phyloP scores from a whole-genome alignment of 306 rosid species.

The Lablab purpureus region DNA sequence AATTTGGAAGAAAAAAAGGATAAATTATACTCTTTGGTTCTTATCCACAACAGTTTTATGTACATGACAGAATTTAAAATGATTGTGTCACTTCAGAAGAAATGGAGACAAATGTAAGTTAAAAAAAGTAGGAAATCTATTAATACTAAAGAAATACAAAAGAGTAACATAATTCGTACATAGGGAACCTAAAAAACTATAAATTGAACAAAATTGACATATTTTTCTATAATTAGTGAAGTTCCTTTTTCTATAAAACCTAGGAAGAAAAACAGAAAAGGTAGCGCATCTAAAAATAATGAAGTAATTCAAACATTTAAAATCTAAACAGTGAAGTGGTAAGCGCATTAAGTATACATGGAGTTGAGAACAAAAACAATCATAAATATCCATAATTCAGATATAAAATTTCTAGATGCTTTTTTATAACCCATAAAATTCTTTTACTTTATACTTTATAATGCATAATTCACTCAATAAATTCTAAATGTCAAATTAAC shows the following conservation, averaged over 20 bases:
- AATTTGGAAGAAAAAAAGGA: background rate
- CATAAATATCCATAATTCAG: background rate
- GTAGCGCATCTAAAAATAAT: slow-evolving; percentile 1
- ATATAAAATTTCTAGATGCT: background rate
- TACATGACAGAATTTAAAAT: background rate
- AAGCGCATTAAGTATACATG: background rate
- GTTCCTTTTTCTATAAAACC: background rate
- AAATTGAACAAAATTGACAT: background rate
- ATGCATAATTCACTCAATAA: background rate
- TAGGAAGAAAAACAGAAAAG: slow-evolving; percentile 7
- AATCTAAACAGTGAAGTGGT: no score
- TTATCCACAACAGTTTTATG: background rate
- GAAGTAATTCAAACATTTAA: background rate
- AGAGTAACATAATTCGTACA: background rate
- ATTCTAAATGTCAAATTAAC: background rate
- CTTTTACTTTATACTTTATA: background rate
- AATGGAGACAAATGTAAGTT: background rate
- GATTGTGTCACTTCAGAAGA: background rate
- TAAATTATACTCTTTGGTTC: background rate
- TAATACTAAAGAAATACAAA: background rate
- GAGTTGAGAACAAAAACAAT: background rate
- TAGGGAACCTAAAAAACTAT: background rate
- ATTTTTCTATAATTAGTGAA: background rate
- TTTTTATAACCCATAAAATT: slow-evolving; percentile 5
- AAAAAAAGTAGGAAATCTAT: background rate